Base-by-base conservation (phyloP, 1,284 basidiomycete species). In the Cryptococcus sp. region DNA sequence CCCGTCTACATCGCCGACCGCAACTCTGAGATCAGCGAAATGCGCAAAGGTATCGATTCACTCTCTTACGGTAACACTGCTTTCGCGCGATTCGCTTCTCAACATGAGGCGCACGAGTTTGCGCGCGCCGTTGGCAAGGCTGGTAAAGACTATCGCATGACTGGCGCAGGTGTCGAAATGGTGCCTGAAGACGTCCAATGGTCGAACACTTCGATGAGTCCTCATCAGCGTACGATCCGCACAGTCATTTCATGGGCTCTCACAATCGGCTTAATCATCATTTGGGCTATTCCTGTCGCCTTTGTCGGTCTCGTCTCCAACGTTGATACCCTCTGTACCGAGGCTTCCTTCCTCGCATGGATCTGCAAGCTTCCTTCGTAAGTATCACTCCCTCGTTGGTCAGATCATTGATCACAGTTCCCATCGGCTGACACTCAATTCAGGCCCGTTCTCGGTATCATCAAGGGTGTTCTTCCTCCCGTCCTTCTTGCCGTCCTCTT, bases 221-320 rank as follows among this genome's bases (percentile, higher is more conserved):
- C 82, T 0, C 80, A 81, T 61, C 79, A 83, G 66, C 78, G 81
- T 53, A 80, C 81, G 62, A 67, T 80, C 40, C 79, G 83, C 23
- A 80, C 75, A 22, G 65, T 77, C 46, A 69, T 80, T 51, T 81
- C 80, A 10, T 84, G 82, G 82, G 73, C 76, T 1, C 70, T 82
- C 20, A 84, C 83, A 16, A 74, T 83, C 43, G 81, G 71, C 7
- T 74, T 85, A 30, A 83, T 84, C 72, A 79, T 84, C 61, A 70
- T 82, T 60, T 84, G 83, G 82, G 67, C 70, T 13, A 71, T 76
- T 57, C 77, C 79, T 79, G 89, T 92, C 39, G 85, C 92, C 0
- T 91, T 97, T 68, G 86, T 97, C 64, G 93, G 92, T 83, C 70
- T 85, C 40, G 81, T 97, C 58, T 90, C 89, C 27, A 98, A 98